Evolutionary conservation across 2,329 filamentous ascomycete genomes (phyloP).

Genomic region (Colletotrichum chlorophyti): DNA sequence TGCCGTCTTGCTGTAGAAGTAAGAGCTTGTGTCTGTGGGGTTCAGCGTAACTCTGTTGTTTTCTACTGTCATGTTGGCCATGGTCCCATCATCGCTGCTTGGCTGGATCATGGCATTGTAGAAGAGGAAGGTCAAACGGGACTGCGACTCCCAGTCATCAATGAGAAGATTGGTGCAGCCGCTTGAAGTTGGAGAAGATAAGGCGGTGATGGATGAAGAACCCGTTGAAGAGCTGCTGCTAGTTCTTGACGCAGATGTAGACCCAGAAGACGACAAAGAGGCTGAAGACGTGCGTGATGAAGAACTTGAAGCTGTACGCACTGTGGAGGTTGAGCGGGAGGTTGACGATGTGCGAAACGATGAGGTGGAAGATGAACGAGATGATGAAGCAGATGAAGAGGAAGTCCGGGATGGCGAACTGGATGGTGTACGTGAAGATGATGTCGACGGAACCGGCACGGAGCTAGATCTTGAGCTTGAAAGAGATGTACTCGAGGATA

Average conservation of each 20-base stretch:
- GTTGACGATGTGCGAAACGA: not conserved
- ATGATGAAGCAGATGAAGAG: not conserved
- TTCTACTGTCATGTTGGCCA: constrained; percentile 60
- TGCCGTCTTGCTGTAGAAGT: constrained; percentile 65
- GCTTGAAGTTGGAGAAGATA: constrained; percentile 20
- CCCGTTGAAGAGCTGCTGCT: not conserved
- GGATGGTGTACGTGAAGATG: not conserved
- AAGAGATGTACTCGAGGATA: not conserved
- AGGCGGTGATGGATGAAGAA: not conserved
- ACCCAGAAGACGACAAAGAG: not conserved
- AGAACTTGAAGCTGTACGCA: too few relatives aligned
- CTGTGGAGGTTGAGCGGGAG: too few relatives aligned
- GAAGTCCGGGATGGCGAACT: not conserved
- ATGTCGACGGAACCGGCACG: too few relatives aligned
- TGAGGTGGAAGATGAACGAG: not conserved
- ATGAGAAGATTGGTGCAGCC: constrained; percentile 53
- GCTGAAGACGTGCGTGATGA: too few relatives aligned
- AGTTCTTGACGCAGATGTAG: not conserved
- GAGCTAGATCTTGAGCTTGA: not conserved
- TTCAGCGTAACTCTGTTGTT: constrained; percentile 59
- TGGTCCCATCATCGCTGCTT: constrained; percentile 63
- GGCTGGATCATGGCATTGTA: constrained; percentile 65
- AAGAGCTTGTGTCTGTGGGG: constrained; percentile 55
- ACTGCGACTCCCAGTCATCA: constrained; percentile 69
- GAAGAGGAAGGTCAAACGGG: constrained; percentile 65